Conservation (phyloP, 139 green algal genomes). For the Choricystis sp. region DNA sequence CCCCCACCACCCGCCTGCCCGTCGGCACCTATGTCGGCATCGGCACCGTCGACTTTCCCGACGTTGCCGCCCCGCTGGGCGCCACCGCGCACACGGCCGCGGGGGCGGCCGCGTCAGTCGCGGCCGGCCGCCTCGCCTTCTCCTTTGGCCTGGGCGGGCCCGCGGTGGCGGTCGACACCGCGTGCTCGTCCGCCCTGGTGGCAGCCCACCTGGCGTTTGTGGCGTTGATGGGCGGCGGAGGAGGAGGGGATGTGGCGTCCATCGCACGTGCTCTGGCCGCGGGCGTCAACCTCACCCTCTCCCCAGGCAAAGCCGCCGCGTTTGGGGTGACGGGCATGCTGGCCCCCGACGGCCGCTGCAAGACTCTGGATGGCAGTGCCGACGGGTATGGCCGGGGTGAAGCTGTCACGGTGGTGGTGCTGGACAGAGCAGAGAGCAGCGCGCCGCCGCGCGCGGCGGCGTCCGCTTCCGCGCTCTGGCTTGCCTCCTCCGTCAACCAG, state of each 20-base stretch:
- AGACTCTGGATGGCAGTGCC: constrained; percentile 24
- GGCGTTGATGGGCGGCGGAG: constrained; percentile 5
- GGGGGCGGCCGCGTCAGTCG: constrained; percentile 45
- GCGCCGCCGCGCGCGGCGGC: not conserved
- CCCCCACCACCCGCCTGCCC: too few species aligned
- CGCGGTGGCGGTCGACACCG: constrained; percentile 56
- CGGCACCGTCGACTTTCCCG: constrained; percentile 11
- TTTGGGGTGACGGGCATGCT: constrained; percentile 36
- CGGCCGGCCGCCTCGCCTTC: constrained; percentile 53
- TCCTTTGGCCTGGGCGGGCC: constrained; percentile 56
- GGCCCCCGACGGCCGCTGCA: constrained; percentile 26
- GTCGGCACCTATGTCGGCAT: constrained; percentile 27
- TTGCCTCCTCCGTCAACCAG: constrained; percentile 32
- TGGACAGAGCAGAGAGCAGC: not conserved
- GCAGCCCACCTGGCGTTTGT: constrained; percentile 20
- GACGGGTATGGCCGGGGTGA: constrained; percentile 38
- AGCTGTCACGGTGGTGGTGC: constrained; percentile 16
- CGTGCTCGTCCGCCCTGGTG: constrained; percentile 62
- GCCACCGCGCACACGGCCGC: constrained; percentile 15
- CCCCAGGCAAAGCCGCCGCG: constrained; percentile 17
- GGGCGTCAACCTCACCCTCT: constrained; percentile 28
- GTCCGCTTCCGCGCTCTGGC: not conserved
- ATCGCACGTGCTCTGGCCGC: not conserved
- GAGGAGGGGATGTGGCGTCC: not conserved
- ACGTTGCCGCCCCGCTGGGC: constrained; percentile 5